A percentile compares a stretch with the other conserved stretches of the same genome.
Evolutionary conservation across 108 stramenopile genomes (phyloP).

Genomic region (Seminavis robusta): DNA sequence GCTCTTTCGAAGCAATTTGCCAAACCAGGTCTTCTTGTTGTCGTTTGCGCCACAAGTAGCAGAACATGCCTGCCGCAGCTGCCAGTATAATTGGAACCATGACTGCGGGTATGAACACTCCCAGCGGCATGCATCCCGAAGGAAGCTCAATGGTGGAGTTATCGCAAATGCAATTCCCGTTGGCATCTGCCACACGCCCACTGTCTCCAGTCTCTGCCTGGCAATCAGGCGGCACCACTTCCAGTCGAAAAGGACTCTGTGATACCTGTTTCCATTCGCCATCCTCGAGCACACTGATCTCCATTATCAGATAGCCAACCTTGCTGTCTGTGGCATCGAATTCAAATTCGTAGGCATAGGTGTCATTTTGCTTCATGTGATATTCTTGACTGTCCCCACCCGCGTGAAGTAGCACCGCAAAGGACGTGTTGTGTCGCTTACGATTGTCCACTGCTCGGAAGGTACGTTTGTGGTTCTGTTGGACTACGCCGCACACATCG

Average conservation of each 20-base stretch:
- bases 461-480: background rate
- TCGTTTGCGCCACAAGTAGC: no score
- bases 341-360: no score
- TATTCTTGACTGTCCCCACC: background rate
- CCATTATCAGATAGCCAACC: background rate
- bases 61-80: no score
- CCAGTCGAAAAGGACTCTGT: constrained; percentile 11
- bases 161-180: constrained; percentile 2
- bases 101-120: no score
- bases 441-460: constrained; percentile 12
- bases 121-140: no score
- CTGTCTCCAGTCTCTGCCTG: background rate
- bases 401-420: constrained; percentile 1
- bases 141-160: no score
- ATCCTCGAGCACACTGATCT: background rate
- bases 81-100: no score
- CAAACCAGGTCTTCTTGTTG: constrained; percentile 31
- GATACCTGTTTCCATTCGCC: constrained; percentile 4
- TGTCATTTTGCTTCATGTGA: background rate
- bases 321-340: background rate
- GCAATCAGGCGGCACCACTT: background rate
- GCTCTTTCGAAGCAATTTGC: constrained; percentile 22
- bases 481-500: constrained; percentile 1
- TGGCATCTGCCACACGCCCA: background rate
- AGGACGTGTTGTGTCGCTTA: background rate